These are phyloP conservation scores for Leptographium flavum DNA, from an alignment of 2,329 filamentous ascomycete genomes.

Conservation along the genomic window DNA sequence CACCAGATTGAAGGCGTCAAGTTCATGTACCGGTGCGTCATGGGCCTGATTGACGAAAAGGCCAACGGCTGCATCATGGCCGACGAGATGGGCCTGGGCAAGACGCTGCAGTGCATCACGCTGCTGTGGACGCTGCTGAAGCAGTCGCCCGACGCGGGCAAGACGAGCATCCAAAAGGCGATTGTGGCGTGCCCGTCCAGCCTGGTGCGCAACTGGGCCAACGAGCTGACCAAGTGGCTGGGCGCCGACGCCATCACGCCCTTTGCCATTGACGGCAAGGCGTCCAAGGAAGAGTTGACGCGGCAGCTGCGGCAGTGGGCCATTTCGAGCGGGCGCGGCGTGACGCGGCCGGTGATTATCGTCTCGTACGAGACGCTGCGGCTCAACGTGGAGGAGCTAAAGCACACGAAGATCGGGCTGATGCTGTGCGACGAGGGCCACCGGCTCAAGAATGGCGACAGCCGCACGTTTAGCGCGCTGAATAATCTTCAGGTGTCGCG, in stretches of 20 bases:
- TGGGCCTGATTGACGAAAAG: constrained; percentile 85
- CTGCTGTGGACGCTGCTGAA: constrained; percentile 95
- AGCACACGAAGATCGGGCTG: constrained; percentile 77
- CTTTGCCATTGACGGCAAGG: constrained; percentile 94
- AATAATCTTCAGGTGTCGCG: constrained; percentile 82
- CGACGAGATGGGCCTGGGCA: constrained; percentile 96
- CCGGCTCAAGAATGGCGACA: constrained; percentile 91
- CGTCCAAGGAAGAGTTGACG: constrained; percentile 82
- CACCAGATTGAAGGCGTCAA: constrained; percentile 98
- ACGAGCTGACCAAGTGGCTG: constrained; percentile 93
- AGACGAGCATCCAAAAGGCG: constrained; percentile 84
- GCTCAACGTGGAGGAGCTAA: constrained; percentile 79
- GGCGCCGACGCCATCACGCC: constrained; percentile 81
- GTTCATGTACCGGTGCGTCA: constrained; percentile 90
- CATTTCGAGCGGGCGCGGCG: constrained; percentile 73
- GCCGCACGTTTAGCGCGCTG: constrained; percentile 82
- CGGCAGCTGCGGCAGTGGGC: constrained; percentile 90
- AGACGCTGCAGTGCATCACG: constrained; percentile 93
- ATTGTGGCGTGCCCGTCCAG: constrained; percentile 95
- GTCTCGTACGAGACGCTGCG: constrained; percentile 95
- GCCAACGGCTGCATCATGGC: constrained; percentile 99
- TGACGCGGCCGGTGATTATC: constrained; percentile 87
- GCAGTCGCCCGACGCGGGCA: constrained; percentile 91
- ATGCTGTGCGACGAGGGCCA: constrained; percentile 95
- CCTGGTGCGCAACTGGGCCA: constrained; percentile 95